These are phyloP conservation scores for Silene conica DNA, from an alignment of 148 eudicot genomes.

Conservation along the genomic window DNA sequence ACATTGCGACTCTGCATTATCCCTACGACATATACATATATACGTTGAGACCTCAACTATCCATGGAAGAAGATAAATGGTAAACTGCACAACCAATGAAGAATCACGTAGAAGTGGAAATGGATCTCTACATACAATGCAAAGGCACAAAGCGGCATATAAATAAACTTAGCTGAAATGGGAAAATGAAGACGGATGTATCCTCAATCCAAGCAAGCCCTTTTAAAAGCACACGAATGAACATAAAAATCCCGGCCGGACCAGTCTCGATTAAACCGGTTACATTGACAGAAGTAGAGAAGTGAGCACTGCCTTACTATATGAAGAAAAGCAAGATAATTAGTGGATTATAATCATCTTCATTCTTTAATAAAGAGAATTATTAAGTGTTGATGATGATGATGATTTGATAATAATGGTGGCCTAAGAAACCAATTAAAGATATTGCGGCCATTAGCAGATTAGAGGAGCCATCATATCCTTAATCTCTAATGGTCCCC, in stretches of 20 bases:
- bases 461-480: not conserved
- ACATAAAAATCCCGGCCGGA: not conserved
- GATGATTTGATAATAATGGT: slow-evolving; percentile 9
- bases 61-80: too few species aligned
- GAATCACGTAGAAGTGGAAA: too few species aligned
- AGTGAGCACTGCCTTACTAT: slow-evolving; percentile 2
- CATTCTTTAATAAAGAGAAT: not conserved
- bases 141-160: not conserved
- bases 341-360: not conserved
- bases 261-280: not conserved
- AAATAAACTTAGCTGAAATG: not conserved
- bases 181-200: not conserved
- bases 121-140: not conserved
- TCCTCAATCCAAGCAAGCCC: not conserved
- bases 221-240: too few species aligned
- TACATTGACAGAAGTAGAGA: slow-evolving; percentile 9
- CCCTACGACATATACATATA: too few species aligned
- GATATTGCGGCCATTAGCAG: not conserved
- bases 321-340: slow-evolving; percentile 2
- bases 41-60: too few species aligned
- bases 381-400: slow-evolving; percentile 4
- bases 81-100: too few species aligned
- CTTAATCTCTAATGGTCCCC: slow-evolving; percentile 2
- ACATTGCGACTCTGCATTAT: too few species aligned
- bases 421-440: not conserved